Base-by-base conservation (phyloP, 2,329 filamentous ascomycete species). In the Rhytidhysteron rufulum region DNA sequence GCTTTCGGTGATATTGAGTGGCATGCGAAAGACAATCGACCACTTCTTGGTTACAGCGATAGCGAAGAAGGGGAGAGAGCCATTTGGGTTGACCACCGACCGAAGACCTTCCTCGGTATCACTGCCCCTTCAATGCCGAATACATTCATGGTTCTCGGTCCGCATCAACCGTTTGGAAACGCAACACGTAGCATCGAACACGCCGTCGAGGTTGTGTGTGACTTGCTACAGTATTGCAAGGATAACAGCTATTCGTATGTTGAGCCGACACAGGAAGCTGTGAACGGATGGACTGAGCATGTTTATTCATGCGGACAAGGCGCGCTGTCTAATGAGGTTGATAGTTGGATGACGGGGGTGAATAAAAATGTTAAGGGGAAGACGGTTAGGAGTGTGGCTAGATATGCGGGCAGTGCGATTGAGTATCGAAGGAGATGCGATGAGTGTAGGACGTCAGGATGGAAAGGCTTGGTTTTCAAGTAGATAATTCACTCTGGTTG, bases 271-370 rank as follows among this genome's bases (percentile, higher is more conserved):
- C 48, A 62, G 5, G 60, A 70, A 29, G 67, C 57, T 0, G 58
- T 68, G 37, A 49, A 62, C 4, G 44, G 48, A 10, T 77, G 73
- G 73, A 73, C 69, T 0, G 54, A 71, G 29, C 74, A 77, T 58
- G 74, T 78, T 2, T 54, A 67, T 18, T 62, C 71, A 3, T 73
- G 70, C 37, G 65, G 67, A 0, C 54, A 68, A 25, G 73, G 73
- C 0, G 42, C 71, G 8, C 47, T 78, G 19, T 61, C 65, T 0
- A 72, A 71, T 42, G 66, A 75, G 44, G 69, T 75, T 0, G 73
- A 78, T 44, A 70, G 66, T 2, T 78, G 74, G 75, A 76, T 77
- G 73, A 78, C 73, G 2, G 75, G 74, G 1, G 70, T 78, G 2
- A 78, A 78, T 46, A 73, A 64, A 46, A 76, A 77, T 42, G 50